Evolutionary conservation across 371 early-diverging fungal species (phyloP), one percentile per base, ranked within the genome.

Genomic region (Homolaphlyctis polyrhiza): DNA sequence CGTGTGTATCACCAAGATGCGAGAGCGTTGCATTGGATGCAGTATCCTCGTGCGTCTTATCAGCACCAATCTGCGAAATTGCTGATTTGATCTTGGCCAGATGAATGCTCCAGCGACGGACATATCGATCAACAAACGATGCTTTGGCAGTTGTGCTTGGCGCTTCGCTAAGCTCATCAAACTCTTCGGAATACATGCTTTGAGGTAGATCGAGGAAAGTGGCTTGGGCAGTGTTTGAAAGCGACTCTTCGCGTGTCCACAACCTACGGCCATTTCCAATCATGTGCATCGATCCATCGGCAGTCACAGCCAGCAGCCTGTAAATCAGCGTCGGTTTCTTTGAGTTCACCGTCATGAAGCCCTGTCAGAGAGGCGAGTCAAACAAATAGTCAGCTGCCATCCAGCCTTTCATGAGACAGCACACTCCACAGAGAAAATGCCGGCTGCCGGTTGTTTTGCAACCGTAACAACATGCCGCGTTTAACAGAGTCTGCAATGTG

Each of bases 221-320:
- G 36, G 88, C 79, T n/a, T 83, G 83, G 1, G 76, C 75, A 6
- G 81, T 75, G 35, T 87, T 79, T 0, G 91, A 84, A 64, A 95
- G 77, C 18, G 91, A 80, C 72, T 96, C 96, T 55, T 93, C 89
- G 35, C 93, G 87, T 29, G 86, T 80, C 96, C 96, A 96, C 6
- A 77, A 52, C 3, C 78, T 36, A 36, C 72, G 71, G 30, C 57
- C 62, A 29, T 57, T 65, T 3, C 54, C 67, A 8, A 72, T 55
- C 16, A 71, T 32, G 29, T 74, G 80, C 47, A 82, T 69, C 25
- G 87, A 86, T 0, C 86, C 86, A 39, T 86, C 88, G 43, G 76
- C 71, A 45, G 81, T 78, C 6, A 84, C 77, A 1, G 75, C 75
- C n/a, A 83, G 71, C 54, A 74, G 36, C 36, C 75, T 3, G 35